A percentile compares a stretch with the other conserved stretches of the same genome.
Evolutionary conservation across 306 rosid genomes (phyloP).

Genomic region (Trichosanthes cucumerina): DNA sequence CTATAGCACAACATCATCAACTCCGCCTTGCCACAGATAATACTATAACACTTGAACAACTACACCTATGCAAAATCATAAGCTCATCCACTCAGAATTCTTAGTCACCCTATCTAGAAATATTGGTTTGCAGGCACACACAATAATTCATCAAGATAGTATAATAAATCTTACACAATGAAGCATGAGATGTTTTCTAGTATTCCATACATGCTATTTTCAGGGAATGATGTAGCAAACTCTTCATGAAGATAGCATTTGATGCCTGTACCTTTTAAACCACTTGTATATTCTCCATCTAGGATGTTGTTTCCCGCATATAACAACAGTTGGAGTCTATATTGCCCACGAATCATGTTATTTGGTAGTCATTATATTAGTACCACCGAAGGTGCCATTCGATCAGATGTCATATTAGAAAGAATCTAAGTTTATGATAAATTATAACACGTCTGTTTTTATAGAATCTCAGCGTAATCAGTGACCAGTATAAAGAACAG

Average conservation of each 20-base stretch:
- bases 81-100: background rate
- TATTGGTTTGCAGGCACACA: background rate
- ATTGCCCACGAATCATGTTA: background rate
- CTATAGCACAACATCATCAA: background rate
- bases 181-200: background rate
- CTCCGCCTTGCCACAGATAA: background rate
- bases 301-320: background rate
- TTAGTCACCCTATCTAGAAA: background rate
- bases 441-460: background rate
- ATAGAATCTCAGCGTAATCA: background rate
- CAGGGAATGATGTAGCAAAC: background rate
- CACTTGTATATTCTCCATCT: background rate
- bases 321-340: background rate
- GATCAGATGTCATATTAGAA: background rate
- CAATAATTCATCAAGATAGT: background rate
- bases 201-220: background rate
- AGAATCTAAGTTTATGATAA: background rate
- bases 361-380: background rate
- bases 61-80: background rate
- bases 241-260: background rate
- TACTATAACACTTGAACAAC: background rate
- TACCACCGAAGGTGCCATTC: background rate
- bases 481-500: background rate
- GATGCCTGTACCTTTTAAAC: background rate
- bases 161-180: background rate